Conservation (phyloP, 345 rosid species). For the Populus ilicifolia region DNA sequence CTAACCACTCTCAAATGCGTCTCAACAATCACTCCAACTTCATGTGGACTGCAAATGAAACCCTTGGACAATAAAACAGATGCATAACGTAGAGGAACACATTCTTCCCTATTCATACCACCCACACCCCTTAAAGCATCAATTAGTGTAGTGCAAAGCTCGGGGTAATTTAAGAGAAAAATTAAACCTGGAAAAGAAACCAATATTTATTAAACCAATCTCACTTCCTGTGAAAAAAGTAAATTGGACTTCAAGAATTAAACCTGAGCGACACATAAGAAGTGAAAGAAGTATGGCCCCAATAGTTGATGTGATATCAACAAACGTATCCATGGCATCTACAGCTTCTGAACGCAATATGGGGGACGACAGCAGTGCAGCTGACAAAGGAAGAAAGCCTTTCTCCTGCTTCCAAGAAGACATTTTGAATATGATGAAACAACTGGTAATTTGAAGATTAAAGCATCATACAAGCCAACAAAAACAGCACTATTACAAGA, state of each 20-base stretch:
- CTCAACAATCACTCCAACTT: conserved; percentile 84
- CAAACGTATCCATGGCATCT: conserved; percentile 40
- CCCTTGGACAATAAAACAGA: conserved; percentile 75
- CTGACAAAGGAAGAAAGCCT: conserved; percentile 94
- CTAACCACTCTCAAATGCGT: conserved; percentile 93
- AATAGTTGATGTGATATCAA: conserved; percentile 64
- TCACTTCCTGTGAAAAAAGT: background rate
- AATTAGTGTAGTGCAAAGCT: conserved; percentile 65
- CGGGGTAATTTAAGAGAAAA: conserved; percentile 72
- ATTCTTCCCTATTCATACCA: conserved; percentile 64
- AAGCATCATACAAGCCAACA: background rate
- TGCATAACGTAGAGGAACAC: conserved; percentile 89
- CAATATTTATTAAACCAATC: conserved; percentile 14
- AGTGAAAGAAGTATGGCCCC: conserved; percentile 77
- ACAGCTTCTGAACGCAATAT: conserved; percentile 54
- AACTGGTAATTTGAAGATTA: background rate
- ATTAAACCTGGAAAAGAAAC: conserved; percentile 63
- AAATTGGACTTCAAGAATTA: conserved; percentile 9
- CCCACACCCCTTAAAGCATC: conserved; percentile 60
- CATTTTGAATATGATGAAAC: conserved; percentile 20
- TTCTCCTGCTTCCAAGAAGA: conserved; percentile 65
- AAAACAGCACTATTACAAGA: background rate
- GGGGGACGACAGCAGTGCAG: conserved; percentile 79
- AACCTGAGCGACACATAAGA: conserved; percentile 81
- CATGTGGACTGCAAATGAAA: conserved; percentile 73